Percentiles rank a stretch among this genome's conserved stretches.
These are phyloP conservation scores for Leccinum subgranulosum DNA, from an alignment of 768 basidiomycete genomes.

Conservation along the genomic window DNA sequence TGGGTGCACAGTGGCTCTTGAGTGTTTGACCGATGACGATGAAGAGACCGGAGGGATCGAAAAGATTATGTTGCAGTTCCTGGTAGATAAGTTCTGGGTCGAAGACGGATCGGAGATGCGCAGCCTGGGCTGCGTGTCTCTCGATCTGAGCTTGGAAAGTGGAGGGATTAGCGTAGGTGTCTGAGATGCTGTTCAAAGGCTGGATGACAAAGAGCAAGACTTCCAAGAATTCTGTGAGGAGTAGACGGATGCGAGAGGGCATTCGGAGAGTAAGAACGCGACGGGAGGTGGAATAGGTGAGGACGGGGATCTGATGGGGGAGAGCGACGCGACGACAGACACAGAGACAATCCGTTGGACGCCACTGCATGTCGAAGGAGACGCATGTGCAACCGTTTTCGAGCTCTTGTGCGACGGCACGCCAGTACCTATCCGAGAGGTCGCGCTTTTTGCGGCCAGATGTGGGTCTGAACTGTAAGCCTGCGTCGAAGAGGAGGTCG, in stretches of 20 bases:
- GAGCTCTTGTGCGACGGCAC: slow-evolving; percentile 73
- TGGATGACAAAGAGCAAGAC: slow-evolving; percentile 83
- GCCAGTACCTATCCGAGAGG: slow-evolving; percentile 81
- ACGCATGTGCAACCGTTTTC: slow-evolving; percentile 81
- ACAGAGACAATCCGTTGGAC: slow-evolving; percentile 54
- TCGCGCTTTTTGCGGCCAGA: slow-evolving; percentile 71
- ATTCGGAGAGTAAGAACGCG: slow-evolving; percentile 57
- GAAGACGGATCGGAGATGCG: slow-evolving; percentile 68
- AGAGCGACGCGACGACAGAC: slow-evolving; percentile 46
- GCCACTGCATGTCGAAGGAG: slow-evolving; percentile 62
- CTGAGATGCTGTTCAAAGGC: slow-evolving; percentile 63
- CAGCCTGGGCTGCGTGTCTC: slow-evolving; percentile 61
- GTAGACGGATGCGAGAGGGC: slow-evolving; percentile 66
- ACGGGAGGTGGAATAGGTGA: slow-evolving; percentile 42
- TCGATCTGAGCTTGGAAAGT: slow-evolving; percentile 58
- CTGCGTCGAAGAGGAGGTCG: slow-evolving; percentile 85
- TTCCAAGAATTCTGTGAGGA: slow-evolving; percentile 74
- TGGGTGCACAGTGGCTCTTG: slow-evolving; percentile 90
- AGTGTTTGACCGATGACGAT: slow-evolving; percentile 74
- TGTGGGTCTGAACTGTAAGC: slow-evolving; percentile 77
- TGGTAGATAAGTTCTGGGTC: slow-evolving; percentile 82
- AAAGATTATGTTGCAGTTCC: slow-evolving; percentile 72
- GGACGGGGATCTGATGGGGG: slow-evolving; percentile 39
- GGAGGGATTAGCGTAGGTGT: slow-evolving; percentile 57
- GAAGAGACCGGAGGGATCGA: slow-evolving; percentile 79